These are phyloP conservation scores for Catunica adiposa DNA, from an alignment of 2,329 filamentous ascomycete species.

Conservation along the genomic window DNA sequence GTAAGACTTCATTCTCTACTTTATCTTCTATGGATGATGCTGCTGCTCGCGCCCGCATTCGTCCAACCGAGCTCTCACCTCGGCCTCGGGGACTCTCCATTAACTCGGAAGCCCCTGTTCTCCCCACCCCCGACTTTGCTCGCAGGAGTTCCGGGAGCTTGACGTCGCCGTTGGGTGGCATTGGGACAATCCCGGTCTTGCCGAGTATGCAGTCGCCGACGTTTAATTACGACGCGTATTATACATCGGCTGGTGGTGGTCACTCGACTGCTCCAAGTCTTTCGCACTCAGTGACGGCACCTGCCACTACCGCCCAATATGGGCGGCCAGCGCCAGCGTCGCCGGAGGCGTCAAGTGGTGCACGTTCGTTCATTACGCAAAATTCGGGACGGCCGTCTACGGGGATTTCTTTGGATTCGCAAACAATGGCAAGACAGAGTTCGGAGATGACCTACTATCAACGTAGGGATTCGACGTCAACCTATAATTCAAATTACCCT, in stretches of 20 bases:
- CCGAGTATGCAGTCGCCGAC: constrained; percentile 30
- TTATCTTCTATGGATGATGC: constrained; percentile 38
- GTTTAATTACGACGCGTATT: constrained; percentile 38
- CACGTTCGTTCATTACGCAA: constrained; percentile 29
- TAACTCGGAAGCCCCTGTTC: constrained; percentile 46
- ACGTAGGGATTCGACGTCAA: constrained; percentile 39
- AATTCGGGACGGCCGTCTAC: constrained; percentile 38
- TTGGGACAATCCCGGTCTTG: constrained; percentile 17
- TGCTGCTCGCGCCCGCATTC: constrained; percentile 27
- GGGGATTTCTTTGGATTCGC: constrained; percentile 35
- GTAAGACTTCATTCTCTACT: constrained; percentile 39
- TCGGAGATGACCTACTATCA: constrained; percentile 31
- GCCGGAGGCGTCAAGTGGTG: constrained; percentile 19
- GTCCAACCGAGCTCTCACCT: constrained; percentile 32
- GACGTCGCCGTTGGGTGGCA: constrained; percentile 38
- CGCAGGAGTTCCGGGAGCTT: constrained; percentile 52
- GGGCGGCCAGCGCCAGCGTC: constrained; percentile 2
- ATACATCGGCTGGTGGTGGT: constrained; percentile 20
- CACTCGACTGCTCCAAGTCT: constrained; percentile 15
- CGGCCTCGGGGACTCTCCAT: constrained; percentile 43
- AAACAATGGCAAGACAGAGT: constrained; percentile 30
- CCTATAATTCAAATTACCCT: constrained; percentile 33
- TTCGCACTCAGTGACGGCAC: constrained; percentile 9
- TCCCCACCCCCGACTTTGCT: constrained; percentile 47
- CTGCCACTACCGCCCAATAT: neutral